A percentile compares a stretch with the other conserved stretches of the same genome.
Evolutionary conservation across 2,329 filamentous ascomycete genomes (phyloP).

Genomic region (Aspergillus fructus): DNA sequence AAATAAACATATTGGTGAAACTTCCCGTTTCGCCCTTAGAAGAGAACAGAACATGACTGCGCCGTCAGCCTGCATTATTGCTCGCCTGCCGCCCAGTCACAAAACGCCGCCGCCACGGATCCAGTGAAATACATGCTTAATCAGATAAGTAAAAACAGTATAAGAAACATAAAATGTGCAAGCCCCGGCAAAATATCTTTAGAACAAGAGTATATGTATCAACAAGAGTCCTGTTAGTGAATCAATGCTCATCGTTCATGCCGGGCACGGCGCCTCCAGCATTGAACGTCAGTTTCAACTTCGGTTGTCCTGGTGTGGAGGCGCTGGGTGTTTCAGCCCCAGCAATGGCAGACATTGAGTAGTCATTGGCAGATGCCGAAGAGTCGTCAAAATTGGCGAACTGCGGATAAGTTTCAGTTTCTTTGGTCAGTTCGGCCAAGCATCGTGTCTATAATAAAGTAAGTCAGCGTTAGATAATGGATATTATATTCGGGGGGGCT

Average conservation of each 20-base stretch:
- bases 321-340: constrained; percentile 62
- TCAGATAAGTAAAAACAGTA: constrained; percentile 10
- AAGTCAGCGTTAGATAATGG: background rate
- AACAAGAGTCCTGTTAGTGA: constrained; percentile 12
- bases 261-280: constrained; percentile 33
- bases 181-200: constrained; percentile 11
- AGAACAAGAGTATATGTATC: constrained; percentile 14
- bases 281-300: constrained; percentile 66
- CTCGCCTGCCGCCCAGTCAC: constrained; percentile 22
- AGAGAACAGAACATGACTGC: constrained; percentile 19
- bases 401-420: constrained; percentile 56
- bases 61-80: constrained; percentile 25
- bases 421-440: constrained; percentile 53
- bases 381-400: constrained; percentile 57
- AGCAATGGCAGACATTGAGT: constrained; percentile 47
- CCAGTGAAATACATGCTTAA: constrained; percentile 19
- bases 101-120: constrained; percentile 22
- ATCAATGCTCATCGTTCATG: constrained; percentile 21
- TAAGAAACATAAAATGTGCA: constrained; percentile 14
- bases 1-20: constrained; percentile 8
- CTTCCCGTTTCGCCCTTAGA: constrained; percentile 18
- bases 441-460: constrained; percentile 45
- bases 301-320: constrained; percentile 57
- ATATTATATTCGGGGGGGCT: constrained; percentile 34
- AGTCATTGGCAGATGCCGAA: constrained; percentile 49